These are phyloP conservation scores for Podaxis sp. DNA, from an alignment of 768 basidiomycete genomes.

Conservation along the genomic window DNA sequence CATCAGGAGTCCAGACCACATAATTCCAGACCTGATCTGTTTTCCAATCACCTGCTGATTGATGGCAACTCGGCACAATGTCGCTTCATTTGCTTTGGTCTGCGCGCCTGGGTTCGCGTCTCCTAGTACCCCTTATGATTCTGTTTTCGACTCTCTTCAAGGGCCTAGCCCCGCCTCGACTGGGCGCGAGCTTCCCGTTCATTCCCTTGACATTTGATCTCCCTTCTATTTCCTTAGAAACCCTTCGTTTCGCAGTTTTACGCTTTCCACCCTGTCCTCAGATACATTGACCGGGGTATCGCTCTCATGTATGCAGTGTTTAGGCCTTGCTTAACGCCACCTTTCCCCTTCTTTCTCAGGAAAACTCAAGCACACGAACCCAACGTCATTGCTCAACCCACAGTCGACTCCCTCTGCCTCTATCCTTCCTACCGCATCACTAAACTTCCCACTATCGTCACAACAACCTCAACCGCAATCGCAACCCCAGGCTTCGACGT, in stretches of 20 bases:
- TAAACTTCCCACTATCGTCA: not conserved
- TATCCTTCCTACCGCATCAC: not conserved
- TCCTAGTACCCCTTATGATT: not conserved
- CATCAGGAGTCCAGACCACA: constrained; percentile 3
- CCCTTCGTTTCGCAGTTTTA: constrained; percentile 14
- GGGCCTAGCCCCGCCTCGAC: constrained; percentile 16
- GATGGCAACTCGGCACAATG: constrained; percentile 3
- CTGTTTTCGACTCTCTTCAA: not conserved
- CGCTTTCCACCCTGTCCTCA: constrained; percentile 1
- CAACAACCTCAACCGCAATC: constrained; percentile 2
- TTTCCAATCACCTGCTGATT: not conserved
- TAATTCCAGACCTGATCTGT: not conserved
- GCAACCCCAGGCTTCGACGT: not conserved
- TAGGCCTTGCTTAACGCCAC: not conserved
- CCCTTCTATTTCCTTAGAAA: constrained; percentile 12
- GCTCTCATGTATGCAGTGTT: not conserved
- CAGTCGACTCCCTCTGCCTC: constrained; percentile 5
- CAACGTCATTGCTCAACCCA: constrained; percentile 3
- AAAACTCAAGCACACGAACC: not conserved
- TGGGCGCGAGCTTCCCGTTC: constrained; percentile 2
- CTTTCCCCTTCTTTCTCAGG: constrained; percentile 7
- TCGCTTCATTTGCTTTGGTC: not conserved
- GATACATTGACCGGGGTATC: not conserved
- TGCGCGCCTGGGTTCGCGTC: not conserved
- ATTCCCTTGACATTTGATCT: constrained; percentile 9